Base-by-base conservation (phyloP, 2,329 filamentous ascomycete genomes). In the Colletotrichum limetticola region DNA sequence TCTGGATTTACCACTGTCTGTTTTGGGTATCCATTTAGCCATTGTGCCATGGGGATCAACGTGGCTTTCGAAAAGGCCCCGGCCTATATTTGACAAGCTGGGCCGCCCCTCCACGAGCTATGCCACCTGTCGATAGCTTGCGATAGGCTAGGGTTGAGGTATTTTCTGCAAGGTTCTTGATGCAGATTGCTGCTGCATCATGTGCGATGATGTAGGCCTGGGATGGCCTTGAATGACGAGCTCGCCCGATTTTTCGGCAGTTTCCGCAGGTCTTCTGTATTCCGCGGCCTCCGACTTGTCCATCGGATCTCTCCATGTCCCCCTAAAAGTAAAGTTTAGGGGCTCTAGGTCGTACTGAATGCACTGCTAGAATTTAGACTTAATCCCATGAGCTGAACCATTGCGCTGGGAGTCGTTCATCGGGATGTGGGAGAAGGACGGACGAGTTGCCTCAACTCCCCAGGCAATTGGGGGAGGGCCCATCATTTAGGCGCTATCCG, bases 91-190 rank as follows among this genome's bases (percentile, higher is more conserved):
- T 12, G 26, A 26, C 26, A 56, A 62, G 42, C 42, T 49, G 24
- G 16, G 37, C 24, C 46, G 5, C 59, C 42, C 66, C 58, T 35
- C 35, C 55, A 26, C n/a, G 9, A 46, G 28, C 22, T 60, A 66
- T 30, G 59, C 59, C 37, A 65, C 68, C 53, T 37, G 32, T 62
- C 52, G 69, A 68, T 68, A 72, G 64, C 64, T 62, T 63, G 30
- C 58, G 65, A 72, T 72, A 72, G 69, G 69, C 53, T 37, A 16
- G 14, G 53, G 9, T 37, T 72, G 65, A 46, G 69, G 58, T 58
- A 68, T 72, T 72, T 72, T 72, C 53, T 56, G 49, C 65, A 63
- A 46, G 42, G 24, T n/a, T 55, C n/a, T 8, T 30, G 37, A 16
- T 30, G 22, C 22, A 62, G 4, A 4, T 35, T 68, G 58, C 69